Base-by-base conservation (phyloP, 768 basidiomycete species). In the Mycena floridula region DNA sequence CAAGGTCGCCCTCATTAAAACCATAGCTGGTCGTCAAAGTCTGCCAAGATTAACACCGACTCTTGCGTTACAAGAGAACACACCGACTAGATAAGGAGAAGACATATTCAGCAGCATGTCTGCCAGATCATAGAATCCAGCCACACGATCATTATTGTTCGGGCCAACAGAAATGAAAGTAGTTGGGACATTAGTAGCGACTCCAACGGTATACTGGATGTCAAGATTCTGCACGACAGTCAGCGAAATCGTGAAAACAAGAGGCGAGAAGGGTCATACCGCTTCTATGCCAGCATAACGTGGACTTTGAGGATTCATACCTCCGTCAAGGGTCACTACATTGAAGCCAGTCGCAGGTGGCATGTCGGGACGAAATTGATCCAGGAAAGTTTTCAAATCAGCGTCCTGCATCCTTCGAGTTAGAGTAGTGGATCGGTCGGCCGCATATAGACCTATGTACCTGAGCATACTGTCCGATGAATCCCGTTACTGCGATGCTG, bases 101-200 rank as follows among this genome's bases (percentile, higher is more conserved):
- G n/a, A n/a, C n/a, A n/a, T n/a, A n/a, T n/a, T n/a, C n/a, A n/a
- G n/a, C n/a, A n/a, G n/a, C n/a, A n/a, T n/a, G n/a, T n/a, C n/a
- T n/a, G n/a, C n/a, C n/a, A n/a, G n/a, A n/a, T n/a, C n/a, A n/a
- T n/a, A n/a, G n/a, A n/a, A n/a, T n/a, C n/a, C n/a, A n/a, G n/a
- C n/a, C n/a, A n/a, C n/a, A 15, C 55, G 60, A 37, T 61, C 61
- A 6, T 48, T 43, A 43, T 47, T 51, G 23, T 60, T 28, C 8
- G 53, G 35, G 15, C 64, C 66, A 2, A 58, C 61, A 4, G 62
- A 61, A 21, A 65, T 51, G 51, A 67, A 64, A 16, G 40, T 47
- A 22, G 45, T 53, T 0, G 61, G 62, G 8, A 67, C 62, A 5
- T 51, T 48, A 15, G 51, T 37, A 1, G 53, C 54, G 21, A n/a